Evolutionary conservation across 345 rosid genomes (phyloP), one percentile per base, ranked within the genome.

Genomic region (Acer yangbiense): DNA sequence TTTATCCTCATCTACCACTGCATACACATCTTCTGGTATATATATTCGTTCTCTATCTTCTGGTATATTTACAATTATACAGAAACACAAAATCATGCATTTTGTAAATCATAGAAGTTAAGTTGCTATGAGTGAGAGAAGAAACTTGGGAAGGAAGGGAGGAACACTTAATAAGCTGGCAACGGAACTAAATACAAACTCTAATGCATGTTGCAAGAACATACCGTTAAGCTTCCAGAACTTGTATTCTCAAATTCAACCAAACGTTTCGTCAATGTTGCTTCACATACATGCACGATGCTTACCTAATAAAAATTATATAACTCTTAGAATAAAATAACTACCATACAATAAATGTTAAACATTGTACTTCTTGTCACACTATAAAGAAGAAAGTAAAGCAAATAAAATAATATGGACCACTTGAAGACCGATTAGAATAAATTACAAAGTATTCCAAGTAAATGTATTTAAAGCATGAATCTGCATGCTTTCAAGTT

Each of bases 231-330:
- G 85, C 88, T 89, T 71, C 94, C 95, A 25, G 99, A 86, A 61
- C 92, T 91, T 0, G 98, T 94, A 74, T 86, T 85, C 89, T 88
- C 95, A 79, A 96, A 96, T 85, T 96, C 99, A 80, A 83, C 75
- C 86, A 96, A 86, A 64, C 99, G 85, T 88, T 96, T 96, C 75
- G 94, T 86, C 81, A 94, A 80, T 20, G 99, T 96, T 84, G 97
- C 94, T 86, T 91, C 99, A 80, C 97, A 94, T 79, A 96, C 81
- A 82, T 96, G 98, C 78, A 93, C 97, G 85, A 90, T 71, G 75
- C 85, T 85, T 76, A 90, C 87, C 98, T 95, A 88, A 75, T 79
- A 73, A 76, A 23, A 69, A 68, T 50, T 75, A 43, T 43, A 43
- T 52, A 60, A 60, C 64, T 60, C 64, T 60, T 60, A 60, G 64